These are phyloP conservation scores for Debaryomyces prosopidis DNA, from an alignment of 805 yeast species.

Conservation along the genomic window DNA sequence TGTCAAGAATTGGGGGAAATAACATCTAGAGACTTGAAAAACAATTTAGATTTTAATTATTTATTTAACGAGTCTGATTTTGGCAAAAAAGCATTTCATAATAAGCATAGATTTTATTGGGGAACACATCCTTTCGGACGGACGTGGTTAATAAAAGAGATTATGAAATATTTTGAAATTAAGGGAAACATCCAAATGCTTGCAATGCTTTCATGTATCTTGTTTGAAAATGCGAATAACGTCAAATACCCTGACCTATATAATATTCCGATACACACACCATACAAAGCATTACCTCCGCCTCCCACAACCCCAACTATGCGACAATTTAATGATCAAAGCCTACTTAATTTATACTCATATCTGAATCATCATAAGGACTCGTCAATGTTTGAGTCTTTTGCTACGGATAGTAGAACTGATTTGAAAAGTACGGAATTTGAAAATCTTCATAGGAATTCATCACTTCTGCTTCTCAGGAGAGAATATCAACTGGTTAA, in stretches of 20 bases:
- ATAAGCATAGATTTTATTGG: conserved; percentile 58
- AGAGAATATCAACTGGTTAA: not conserved
- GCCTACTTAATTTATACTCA: not conserved
- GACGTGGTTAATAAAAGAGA: conserved; percentile 59
- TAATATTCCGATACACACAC: conserved; percentile 48
- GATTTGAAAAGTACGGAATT: not conserved
- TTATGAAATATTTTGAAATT: conserved; percentile 64
- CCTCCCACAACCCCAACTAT: conserved; percentile 19
- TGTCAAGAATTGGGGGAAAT: not conserved
- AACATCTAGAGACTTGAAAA: not conserved
- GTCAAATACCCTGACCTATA: conserved; percentile 16
- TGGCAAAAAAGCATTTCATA: not conserved
- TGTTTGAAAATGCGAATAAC: conserved; percentile 45
- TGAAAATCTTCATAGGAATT: not conserved
- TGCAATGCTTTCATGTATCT: conserved; percentile 80
- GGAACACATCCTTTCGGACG: conserved; percentile 79
- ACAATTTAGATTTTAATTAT: not conserved
- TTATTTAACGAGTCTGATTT: not conserved
- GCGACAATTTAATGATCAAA: conserved; percentile 7
- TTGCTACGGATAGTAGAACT: conserved; percentile 1
- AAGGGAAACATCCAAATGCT: conserved; percentile 80
- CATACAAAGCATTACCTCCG: conserved; percentile 38
- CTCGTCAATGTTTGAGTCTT: conserved; percentile 1
- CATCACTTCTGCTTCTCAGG: not conserved
- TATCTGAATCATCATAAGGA: not conserved